phyloP scores from a whole-genome alignment of 176 grass and related monocot species.

The Eleusine indica region DNA sequence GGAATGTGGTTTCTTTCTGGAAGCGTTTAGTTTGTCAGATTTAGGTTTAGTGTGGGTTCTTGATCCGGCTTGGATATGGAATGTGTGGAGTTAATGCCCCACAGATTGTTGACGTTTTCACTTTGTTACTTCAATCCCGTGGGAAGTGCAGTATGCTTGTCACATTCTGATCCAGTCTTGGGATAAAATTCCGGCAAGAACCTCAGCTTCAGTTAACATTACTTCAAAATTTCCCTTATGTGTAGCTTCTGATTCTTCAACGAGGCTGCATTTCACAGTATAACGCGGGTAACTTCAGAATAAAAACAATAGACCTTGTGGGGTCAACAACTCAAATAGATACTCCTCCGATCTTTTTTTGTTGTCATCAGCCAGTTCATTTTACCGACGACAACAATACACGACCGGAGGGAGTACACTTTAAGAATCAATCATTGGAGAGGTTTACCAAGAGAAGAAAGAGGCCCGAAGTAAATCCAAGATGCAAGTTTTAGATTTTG shows the following conservation, averaged over 20 bases:
- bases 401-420: too few relatives aligned
- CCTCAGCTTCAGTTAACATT: neutral
- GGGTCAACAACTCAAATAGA: neutral
- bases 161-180: conserved; percentile 3
- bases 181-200: neutral
- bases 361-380: too few relatives aligned
- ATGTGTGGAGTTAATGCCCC: neutral
- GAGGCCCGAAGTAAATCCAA: neutral
- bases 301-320: neutral
- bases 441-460: neutral
- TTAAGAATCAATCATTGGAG: neutral
- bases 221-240: neutral
- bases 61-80: neutral
- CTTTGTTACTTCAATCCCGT: neutral
- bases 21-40: neutral
- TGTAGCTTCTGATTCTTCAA: neutral
- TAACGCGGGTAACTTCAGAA: neutral
- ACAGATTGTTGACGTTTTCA: neutral
- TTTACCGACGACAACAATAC: too few relatives aligned
- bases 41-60: neutral
- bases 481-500: neutral
- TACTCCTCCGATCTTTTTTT: neutral
- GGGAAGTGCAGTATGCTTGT: neutral
- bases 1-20: neutral
- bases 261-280: neutral